Percentiles rank a stretch among this genome's conserved stretches.
Evolutionary conservation across 495 filamentous ascomycete genomes (phyloP).

Genomic region (Staphylotrichum tortipilum): DNA sequence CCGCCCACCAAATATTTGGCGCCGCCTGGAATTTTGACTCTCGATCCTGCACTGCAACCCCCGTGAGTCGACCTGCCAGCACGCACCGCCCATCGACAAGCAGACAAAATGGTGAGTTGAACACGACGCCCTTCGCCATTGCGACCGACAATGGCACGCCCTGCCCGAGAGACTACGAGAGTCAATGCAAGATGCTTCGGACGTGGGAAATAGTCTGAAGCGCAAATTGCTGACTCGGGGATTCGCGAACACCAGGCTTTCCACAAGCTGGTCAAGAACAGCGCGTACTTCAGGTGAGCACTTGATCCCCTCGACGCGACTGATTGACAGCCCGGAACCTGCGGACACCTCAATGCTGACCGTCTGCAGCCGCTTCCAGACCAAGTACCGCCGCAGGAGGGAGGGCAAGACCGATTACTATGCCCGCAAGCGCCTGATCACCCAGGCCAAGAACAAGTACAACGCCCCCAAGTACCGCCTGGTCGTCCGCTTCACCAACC

Average conservation of each 20-base stretch:
- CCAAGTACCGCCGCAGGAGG: constrained; percentile 97
- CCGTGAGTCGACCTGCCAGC: constrained; percentile 26
- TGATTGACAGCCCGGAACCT: too few relatives aligned
- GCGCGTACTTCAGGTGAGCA: constrained; percentile 91
- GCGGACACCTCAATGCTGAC: constrained; percentile 9
- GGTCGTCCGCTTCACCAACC: constrained; percentile 99
- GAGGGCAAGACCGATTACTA: constrained; percentile 99
- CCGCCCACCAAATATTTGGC: constrained; percentile 26
- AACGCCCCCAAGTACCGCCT: constrained; percentile 99
- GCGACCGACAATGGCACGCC: too few relatives aligned
- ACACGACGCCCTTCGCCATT: not conserved
- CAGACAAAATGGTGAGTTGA: constrained; percentile 55
- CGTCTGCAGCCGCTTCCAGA: constrained; percentile 79
- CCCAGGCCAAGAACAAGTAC: constrained; percentile 99
- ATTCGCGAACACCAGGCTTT: constrained; percentile 58
- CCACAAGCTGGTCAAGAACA: constrained; percentile 94
- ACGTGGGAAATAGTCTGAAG: constrained; percentile 65
- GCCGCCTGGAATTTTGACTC: constrained; percentile 21
- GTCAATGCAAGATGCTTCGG: constrained; percentile 98
- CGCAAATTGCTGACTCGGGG: constrained; percentile 97
- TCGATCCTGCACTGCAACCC: constrained; percentile 23
- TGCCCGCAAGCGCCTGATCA: constrained; percentile 97
- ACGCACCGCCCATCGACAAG: constrained; percentile 31
- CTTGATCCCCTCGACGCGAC: too few relatives aligned
- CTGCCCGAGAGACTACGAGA: constrained; percentile 31